phyloP scores from a whole-genome alignment of 805 yeast species.

The Wickerhamiella allomyrinae region DNA sequence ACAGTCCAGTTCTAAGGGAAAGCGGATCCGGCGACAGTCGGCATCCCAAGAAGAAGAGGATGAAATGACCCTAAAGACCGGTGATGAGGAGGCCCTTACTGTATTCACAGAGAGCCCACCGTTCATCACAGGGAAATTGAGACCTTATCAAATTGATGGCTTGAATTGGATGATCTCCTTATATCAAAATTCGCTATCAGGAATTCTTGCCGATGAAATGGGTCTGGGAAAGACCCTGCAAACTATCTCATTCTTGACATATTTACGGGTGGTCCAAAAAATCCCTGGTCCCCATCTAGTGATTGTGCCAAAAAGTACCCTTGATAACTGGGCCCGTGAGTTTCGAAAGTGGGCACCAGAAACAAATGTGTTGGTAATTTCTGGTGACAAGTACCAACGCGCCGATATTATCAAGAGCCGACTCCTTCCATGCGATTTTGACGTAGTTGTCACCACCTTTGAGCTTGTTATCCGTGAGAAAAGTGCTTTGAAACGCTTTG shows the following conservation, averaged over 20 bases:
- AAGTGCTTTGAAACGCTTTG: constrained; percentile 56
- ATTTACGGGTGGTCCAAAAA: constrained; percentile 56
- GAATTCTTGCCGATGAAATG: constrained; percentile 96
- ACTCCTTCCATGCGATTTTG: constrained; percentile 62
- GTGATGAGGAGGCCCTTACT: constrained; percentile 32
- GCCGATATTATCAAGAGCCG: constrained; percentile 40
- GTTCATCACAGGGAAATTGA: constrained; percentile 53
- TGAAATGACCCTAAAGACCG: constrained; percentile 20
- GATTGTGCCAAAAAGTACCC: constrained; percentile 88
- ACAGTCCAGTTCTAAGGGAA: constrained; percentile 1
- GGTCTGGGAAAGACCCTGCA: constrained; percentile 94
- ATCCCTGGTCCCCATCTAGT: constrained; percentile 84
- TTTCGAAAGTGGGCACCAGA: constrained; percentile 92
- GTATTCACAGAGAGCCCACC: constrained; percentile 73
- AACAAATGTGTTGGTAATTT: constrained; percentile 67
- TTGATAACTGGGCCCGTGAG: constrained; percentile 94
- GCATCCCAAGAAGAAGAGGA: constrained; percentile 55
- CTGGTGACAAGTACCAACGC: constrained; percentile 77
- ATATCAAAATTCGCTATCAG: constrained; percentile 74
- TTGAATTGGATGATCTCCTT: constrained; percentile 84
- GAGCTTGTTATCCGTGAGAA: constrained; percentile 90
- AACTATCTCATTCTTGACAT: constrained; percentile 84
- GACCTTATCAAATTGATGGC: constrained; percentile 92
- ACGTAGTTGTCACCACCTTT: constrained; percentile 78
- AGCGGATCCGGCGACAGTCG: constrained; percentile 42